These are phyloP conservation scores for Neocucurbitaria cava DNA, from an alignment of 2,329 filamentous ascomycete species.

Conservation along the genomic window DNA sequence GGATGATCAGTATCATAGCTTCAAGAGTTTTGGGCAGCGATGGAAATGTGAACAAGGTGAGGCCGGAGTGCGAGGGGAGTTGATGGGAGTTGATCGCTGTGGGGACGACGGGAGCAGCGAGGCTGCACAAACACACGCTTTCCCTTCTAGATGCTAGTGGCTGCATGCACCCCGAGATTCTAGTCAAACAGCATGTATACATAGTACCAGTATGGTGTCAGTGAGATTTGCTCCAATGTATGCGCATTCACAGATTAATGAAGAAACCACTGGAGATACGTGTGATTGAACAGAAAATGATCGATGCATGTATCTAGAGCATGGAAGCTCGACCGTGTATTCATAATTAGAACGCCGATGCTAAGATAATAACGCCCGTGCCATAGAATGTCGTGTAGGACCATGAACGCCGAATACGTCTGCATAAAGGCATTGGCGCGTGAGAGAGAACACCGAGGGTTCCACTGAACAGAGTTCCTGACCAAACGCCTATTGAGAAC, in stretches of 20 bases:
- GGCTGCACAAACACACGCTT: constrained; percentile 8
- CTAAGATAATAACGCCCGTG: not conserved
- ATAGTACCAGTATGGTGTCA: too few species aligned
- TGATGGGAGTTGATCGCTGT: not conserved
- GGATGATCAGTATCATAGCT: not conserved
- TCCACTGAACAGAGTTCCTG: not conserved
- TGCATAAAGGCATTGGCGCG: not conserved
- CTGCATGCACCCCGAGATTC: not conserved
- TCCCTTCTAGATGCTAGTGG: constrained; percentile 3
- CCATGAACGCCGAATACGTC: too few species aligned
- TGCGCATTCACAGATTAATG: too few species aligned
- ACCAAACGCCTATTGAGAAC: not conserved
- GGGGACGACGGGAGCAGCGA: not conserved
- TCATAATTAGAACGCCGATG: not conserved
- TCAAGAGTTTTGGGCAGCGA: not conserved
- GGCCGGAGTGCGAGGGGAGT: not conserved
- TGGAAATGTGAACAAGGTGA: not conserved
- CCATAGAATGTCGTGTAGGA: not conserved
- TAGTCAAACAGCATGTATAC: too few species aligned
- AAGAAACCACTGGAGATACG: too few species aligned
- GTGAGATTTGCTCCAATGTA: too few species aligned
- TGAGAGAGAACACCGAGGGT: not conserved
- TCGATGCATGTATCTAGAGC: not conserved
- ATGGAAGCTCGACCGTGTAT: not conserved
- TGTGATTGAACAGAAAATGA: too few species aligned